Evolutionary conservation across 176 grass and related monocot species (phyloP).

Genomic region (Tillandsia leiboldiana): DNA sequence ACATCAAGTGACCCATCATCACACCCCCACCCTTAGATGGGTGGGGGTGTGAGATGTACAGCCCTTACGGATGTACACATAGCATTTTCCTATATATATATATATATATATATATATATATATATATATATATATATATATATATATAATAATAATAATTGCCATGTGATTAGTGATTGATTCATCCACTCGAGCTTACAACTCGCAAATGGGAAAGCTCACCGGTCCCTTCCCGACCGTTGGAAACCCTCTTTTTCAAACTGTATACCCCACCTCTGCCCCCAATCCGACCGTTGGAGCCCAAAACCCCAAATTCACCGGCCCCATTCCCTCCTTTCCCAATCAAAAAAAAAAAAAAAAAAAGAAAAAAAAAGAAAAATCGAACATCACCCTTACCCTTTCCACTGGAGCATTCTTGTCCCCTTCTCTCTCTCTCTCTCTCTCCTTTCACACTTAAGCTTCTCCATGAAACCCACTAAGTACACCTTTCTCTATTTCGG

Average conservation of each 20-base stretch:
- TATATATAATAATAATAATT: too few relatives aligned
- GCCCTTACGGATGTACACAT: too few relatives aligned
- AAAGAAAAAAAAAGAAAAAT: background rate
- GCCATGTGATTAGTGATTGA: too few relatives aligned
- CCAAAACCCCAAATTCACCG: background rate
- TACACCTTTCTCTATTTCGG: background rate
- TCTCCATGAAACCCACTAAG: background rate
- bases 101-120: too few relatives aligned
- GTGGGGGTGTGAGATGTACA: too few relatives aligned
- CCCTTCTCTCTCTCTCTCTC: background rate
- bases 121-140: too few relatives aligned
- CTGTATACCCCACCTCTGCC: background rate
- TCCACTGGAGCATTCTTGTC: background rate
- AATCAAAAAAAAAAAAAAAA: background rate
- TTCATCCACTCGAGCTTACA: too few relatives aligned
- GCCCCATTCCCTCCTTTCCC: background rate
- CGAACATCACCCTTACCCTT: background rate
- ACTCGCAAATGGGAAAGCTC: too few relatives aligned
- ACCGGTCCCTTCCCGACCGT: background rate
- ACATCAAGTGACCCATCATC: too few relatives aligned
- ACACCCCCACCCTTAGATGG: too few relatives aligned
- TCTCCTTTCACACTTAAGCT: background rate
- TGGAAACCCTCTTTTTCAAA: background rate
- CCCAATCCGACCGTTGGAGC: conserved; percentile 2
- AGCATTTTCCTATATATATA: too few relatives aligned